Evolutionary conservation across 1,139 yeast species (phyloP), one percentile per base, ranked within the genome.

Genomic region (Kazachstania sp.): DNA sequence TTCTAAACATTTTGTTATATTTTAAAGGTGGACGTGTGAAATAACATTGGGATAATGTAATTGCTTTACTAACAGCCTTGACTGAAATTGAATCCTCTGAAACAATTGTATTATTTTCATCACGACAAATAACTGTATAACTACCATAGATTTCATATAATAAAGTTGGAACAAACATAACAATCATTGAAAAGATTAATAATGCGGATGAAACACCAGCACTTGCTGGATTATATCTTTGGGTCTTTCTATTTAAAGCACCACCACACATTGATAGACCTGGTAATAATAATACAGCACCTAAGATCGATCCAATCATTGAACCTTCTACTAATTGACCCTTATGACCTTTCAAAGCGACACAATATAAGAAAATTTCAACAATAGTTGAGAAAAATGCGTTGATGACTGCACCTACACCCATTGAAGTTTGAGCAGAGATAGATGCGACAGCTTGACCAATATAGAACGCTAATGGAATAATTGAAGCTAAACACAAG

Each of bases 391-490:
- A 90, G 73, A 92, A 92, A 60, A 94, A 90, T 0, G 99, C 99
- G 66, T 92, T 92, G 57, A 92, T 88, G 1, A 90, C 96, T 1
- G 99, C 98, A 71, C 98, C 98, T 54, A 92, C 82, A n/a, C 97
- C 97, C 97, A 92, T 92, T 0, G 97, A 90, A 0, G 97, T 87
- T 68, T 94, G 98, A 0, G 98, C 97, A 3, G 96, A 86, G 53
- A 92, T 92, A 1, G 97, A 90, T 0, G 99, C 99, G 26, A 92
- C 98, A 2, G 97, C 98, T 66, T 92, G 97, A 3, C 99, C 99
- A 59, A 92, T 90, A 65, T 90, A 92, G 64, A 92, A 92, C 0
- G 98, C 98, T 55, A 92, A 72, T 2, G 99, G 98, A 44, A 92
- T 78, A 51, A 92, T 86, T 1, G 97, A 85, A 46, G 85, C 73